phyloP scores from a whole-genome alignment of 768 basidiomycete genomes.

The Crassisporium funariophilum region DNA sequence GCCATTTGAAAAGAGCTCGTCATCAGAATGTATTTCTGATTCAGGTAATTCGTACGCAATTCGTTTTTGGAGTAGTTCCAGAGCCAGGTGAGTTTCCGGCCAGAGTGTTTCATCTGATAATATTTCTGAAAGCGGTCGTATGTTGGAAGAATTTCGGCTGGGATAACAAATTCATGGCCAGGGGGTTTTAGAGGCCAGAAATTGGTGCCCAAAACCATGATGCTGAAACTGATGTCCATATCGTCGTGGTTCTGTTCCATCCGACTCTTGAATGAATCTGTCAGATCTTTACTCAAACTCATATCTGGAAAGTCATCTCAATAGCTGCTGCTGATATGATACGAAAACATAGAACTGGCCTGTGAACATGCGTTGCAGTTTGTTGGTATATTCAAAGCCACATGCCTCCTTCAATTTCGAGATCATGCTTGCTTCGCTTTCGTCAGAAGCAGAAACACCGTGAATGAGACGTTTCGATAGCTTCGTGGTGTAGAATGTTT shows the following conservation, averaged over 20 bases:
- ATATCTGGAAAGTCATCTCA: slow-evolving; percentile 60
- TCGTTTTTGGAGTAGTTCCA: slow-evolving; percentile 99
- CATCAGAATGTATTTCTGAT: slow-evolving; percentile 95
- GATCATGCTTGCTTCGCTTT: slow-evolving; percentile 97
- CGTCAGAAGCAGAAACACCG: slow-evolving; percentile 90
- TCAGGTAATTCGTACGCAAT: slow-evolving; percentile 87
- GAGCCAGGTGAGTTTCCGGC: slow-evolving; percentile 94
- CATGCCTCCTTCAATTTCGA: slow-evolving; percentile 96
- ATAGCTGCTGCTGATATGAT: not conserved
- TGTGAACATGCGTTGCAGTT: slow-evolving; percentile 96
- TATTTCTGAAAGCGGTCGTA: slow-evolving; percentile 92
- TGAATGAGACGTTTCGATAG: slow-evolving; percentile 92
- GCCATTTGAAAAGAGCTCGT: slow-evolving; percentile 95
- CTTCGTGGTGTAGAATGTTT: slow-evolving; percentile 95
- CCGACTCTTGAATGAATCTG: slow-evolving; percentile 91
- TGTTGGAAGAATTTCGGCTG: slow-evolving; percentile 81
- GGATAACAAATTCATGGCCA: slow-evolving; percentile 84
- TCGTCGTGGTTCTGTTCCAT: slow-evolving; percentile 87
- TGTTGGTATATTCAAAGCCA: slow-evolving; percentile 96
- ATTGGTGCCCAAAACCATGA: slow-evolving; percentile 94
- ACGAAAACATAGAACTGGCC: slow-evolving; percentile 45
- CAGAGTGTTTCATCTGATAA: slow-evolving; percentile 92
- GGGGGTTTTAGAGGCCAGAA: slow-evolving; percentile 94
- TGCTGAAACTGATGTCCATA: slow-evolving; percentile 86
- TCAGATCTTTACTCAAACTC: slow-evolving; percentile 92